Conservation (phyloP, 2,329 filamentous ascomycete genomes). For the Diaporthe nobilis region DNA sequence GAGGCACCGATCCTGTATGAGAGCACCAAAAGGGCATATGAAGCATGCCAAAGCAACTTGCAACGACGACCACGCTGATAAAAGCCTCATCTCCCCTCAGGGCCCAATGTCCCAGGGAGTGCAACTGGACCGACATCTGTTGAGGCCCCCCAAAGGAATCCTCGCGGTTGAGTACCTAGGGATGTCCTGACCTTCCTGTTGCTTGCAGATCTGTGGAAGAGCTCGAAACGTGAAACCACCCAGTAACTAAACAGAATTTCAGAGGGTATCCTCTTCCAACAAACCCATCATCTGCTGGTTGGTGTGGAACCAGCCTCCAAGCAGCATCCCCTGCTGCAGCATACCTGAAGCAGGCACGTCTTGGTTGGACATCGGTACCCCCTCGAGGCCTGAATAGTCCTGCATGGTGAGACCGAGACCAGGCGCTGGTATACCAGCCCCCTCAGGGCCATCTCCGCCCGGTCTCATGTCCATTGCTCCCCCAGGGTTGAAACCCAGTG, state of each 20-base stretch:
- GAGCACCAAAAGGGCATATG: background rate
- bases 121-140: background rate
- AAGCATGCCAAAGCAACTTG: background rate
- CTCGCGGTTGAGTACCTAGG: background rate
- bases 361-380: background rate
- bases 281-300: slow-evolving; percentile 56
- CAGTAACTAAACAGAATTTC: background rate
- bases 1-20: background rate
- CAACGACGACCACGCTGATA: too few relatives aligned
- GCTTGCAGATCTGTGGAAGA: background rate
- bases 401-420: slow-evolving; percentile 1
- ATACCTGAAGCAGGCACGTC: slow-evolving; percentile 35
- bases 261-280: slow-evolving; percentile 47
- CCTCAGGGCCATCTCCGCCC: background rate
- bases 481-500: slow-evolving; percentile 59
- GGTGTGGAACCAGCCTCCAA: slow-evolving; percentile 57
- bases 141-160: background rate
- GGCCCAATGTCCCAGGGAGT: background rate
- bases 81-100: too few relatives aligned
- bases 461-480: background rate
- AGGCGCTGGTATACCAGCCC: background rate
- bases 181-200: too few relatives aligned
- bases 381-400: slow-evolving; percentile 12
- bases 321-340: slow-evolving; percentile 49
- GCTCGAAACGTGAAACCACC: background rate